Evolutionary conservation across 176 grass and related monocot genomes (phyloP), one percentile per base, ranked within the genome.

Genomic region (Juncus effusus): DNA sequence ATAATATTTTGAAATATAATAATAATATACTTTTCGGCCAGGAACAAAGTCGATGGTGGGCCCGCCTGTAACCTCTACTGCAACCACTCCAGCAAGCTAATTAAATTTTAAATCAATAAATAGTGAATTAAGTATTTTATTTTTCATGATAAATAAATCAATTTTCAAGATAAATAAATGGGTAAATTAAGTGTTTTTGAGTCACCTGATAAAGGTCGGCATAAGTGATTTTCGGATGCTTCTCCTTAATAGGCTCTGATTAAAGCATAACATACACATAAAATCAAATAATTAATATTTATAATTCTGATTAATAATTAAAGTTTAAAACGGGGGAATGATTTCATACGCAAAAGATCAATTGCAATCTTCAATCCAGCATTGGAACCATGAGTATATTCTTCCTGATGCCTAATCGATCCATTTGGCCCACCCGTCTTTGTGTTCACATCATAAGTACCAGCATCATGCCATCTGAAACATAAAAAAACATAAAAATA

Each of bases 401-500:
- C 94, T 82, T 92, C 94, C 63, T 86, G 77, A 7, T 55, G 74
- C 67, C 88, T 97, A 80, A 97, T 93, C 0, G 94, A 97, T 69
- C 94, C 94, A 89, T 97, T 97, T 36, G 94, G 85, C 0, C 94
- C 94, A 54, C 94, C 94, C 16, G 85, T 93, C 66, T 89, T 93
- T 39, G 94, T 84, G 36, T 70, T 82, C 14, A 82, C 88, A 51
- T 97, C 94, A 14, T 82, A 97, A 7, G 94, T 97, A 42, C 94
- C 94, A 79, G 94, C 94, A 82, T 97, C 94, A 76, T 97, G 94
- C 94, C 94, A 97, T 82, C 94, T 97, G 75, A 72, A 76, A 78
- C 10, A 59, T 56, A 81, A 59, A 59, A 54, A 4, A 7, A 54
- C 28, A 61, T 5, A 61, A 7, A 61, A 61, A 61, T 61, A 7